Percentiles rank a stretch among this genome's conserved stretches.
Evolutionary conservation across 352 stramenopile genomes (phyloP).

Genomic region (Thraustochytrium sp.): DNA sequence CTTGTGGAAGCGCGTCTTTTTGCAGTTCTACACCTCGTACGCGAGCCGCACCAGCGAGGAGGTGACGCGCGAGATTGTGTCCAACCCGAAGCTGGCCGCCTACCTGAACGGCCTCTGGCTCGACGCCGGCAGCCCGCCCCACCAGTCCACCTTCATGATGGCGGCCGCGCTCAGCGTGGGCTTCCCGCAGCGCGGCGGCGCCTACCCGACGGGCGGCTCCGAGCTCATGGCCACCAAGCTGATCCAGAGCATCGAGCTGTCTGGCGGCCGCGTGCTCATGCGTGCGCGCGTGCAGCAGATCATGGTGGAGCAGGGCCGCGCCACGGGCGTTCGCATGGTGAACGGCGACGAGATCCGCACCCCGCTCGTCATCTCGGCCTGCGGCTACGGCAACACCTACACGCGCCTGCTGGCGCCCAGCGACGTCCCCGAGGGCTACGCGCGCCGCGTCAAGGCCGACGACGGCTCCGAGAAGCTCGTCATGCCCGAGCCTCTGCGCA

Average conservation of each 20-base stretch:
- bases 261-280: slow-evolving; percentile 44
- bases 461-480: slow-evolving; percentile 1
- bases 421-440: slow-evolving; percentile 20
- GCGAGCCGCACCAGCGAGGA: slow-evolving; percentile 46
- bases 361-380: slow-evolving; percentile 42
- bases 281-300: slow-evolving; percentile 42
- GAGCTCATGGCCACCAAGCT: slow-evolving; percentile 46
- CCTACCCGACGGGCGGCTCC: slow-evolving; percentile 47
- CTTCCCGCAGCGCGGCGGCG: slow-evolving; percentile 47
- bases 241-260: slow-evolving; percentile 36
- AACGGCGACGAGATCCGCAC: slow-evolving; percentile 44
- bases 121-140: slow-evolving; percentile 45
- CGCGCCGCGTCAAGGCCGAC: neutral
- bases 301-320: slow-evolving; percentile 30
- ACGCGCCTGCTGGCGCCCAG: slow-evolving; percentile 42
- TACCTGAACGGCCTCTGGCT: slow-evolving; percentile 49
- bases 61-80: slow-evolving; percentile 44
- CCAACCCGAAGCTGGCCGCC: slow-evolving; percentile 49
- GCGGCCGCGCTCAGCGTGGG: slow-evolving; percentile 47
- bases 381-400: slow-evolving; percentile 48
- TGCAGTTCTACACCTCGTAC: neutral
- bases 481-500: slow-evolving; percentile 26
- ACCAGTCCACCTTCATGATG: slow-evolving; percentile 50
- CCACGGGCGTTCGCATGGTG: slow-evolving; percentile 40
- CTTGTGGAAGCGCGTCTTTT: slow-evolving; percentile 42